Evolutionary conservation across 1,139 yeast species (phyloP).

Genomic region (Arxiozyma heterogenica): DNA sequence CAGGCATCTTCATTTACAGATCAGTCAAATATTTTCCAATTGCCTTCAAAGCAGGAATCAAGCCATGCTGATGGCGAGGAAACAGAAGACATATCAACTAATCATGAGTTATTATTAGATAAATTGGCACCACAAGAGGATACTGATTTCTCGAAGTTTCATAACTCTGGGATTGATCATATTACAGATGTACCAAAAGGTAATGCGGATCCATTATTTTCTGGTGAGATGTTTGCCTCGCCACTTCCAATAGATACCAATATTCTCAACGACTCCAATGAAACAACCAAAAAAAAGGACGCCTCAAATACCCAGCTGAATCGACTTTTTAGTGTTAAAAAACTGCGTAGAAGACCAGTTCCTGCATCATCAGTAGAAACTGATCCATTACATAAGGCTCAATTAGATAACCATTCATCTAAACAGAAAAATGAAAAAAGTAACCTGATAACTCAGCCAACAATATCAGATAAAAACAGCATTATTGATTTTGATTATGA

Average conservation of each 20-base stretch:
- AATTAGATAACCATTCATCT: constrained; percentile 19
- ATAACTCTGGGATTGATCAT: constrained; percentile 7
- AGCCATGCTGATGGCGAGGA: neutral
- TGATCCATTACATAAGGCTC: constrained; percentile 25
- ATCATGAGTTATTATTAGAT: constrained; percentile 12
- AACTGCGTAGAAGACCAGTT: constrained; percentile 20
- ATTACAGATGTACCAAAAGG: constrained; percentile 4
- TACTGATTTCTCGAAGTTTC: constrained; percentile 18
- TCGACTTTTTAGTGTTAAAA: constrained; percentile 20
- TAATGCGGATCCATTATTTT: constrained; percentile 18
- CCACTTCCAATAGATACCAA: constrained; percentile 7
- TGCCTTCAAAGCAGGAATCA: neutral
- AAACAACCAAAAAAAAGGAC: neutral
- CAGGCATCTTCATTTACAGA: neutral
- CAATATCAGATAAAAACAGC: neutral
- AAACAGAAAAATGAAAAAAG: constrained; percentile 18
- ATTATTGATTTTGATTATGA: too few species aligned
- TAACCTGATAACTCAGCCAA: neutral
- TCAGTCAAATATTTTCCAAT: neutral
- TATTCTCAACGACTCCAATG: neutral
- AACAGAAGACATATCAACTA: neutral
- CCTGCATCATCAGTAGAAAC: neutral
- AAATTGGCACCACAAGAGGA: constrained; percentile 26
- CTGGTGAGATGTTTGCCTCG: constrained; percentile 18
- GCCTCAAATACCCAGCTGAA: constrained; percentile 12